Evolutionary conservation across 1,139 yeast species (phyloP).

Genomic region (Pneumocystis oryctolagi): DNA sequence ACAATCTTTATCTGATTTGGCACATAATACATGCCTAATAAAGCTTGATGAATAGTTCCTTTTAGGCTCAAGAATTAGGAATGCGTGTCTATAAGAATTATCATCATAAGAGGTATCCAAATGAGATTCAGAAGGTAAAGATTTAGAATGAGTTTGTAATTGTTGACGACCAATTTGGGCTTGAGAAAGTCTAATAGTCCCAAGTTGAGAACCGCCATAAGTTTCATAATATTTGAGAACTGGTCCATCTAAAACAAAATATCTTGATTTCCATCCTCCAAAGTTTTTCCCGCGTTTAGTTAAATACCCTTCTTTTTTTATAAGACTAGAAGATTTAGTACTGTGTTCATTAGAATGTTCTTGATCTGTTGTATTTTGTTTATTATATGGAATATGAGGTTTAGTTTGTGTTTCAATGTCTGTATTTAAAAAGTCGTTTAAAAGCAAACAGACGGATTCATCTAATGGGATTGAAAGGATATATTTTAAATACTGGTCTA

Average conservation of each 20-base stretch:
- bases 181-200: slow-evolving; percentile 41
- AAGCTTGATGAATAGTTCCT: slow-evolving; percentile 38
- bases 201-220: slow-evolving; percentile 45
- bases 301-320: slow-evolving; percentile 50
- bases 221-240: slow-evolving; percentile 44
- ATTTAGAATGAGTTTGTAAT: slow-evolving; percentile 29
- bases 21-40: slow-evolving; percentile 59
- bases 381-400: slow-evolving; percentile 29
- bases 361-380: slow-evolving; percentile 33
- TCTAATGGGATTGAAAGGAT: background rate
- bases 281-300: slow-evolving; percentile 47
- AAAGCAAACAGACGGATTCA: slow-evolving; percentile 28
- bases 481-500: background rate
- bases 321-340: background rate
- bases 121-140: slow-evolving; percentile 26
- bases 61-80: slow-evolving; percentile 51
- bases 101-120: slow-evolving; percentile 28
- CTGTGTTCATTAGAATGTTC: background rate
- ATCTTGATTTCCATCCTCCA: slow-evolving; percentile 60
- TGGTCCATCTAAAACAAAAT: slow-evolving; percentile 59
- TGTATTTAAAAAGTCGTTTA: slow-evolving; percentile 49
- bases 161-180: slow-evolving; percentile 50
- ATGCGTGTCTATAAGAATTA: slow-evolving; percentile 63
- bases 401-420: slow-evolving; percentile 53
- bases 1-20: slow-evolving; percentile 67